A percentile compares a stretch with the other conserved stretches of the same genome.
phyloP scores from a whole-genome alignment of 192 early-diverging fungal species.

The Gaertneriomyces semiglobifer region DNA sequence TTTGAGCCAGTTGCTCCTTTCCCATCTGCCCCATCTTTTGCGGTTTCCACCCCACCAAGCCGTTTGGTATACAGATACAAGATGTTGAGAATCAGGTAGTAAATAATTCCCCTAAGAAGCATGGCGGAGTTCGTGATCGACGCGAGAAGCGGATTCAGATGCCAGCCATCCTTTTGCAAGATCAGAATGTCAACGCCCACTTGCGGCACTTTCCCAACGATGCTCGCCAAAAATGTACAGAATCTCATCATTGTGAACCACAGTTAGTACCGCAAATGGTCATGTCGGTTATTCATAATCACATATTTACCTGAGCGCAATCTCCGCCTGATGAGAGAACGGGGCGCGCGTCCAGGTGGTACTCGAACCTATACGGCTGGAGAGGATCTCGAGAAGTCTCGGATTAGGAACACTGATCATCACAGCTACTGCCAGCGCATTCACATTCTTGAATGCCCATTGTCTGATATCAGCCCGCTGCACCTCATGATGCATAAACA shows the following conservation, averaged over 20 bases:
- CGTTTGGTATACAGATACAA: background rate
- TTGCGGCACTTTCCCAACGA: constrained; percentile 15
- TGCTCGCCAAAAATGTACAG: constrained; percentile 11
- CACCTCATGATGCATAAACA: constrained; percentile 16
- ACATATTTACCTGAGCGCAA: constrained; percentile 3
- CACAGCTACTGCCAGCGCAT: constrained; percentile 3
- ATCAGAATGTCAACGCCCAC: constrained; percentile 16
- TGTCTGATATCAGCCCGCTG: background rate
- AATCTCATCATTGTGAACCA: background rate
- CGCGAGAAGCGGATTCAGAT: constrained; percentile 12
- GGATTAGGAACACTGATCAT: constrained; percentile 17
- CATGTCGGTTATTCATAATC: too few relatives aligned
- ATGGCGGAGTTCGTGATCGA: constrained; percentile 12
- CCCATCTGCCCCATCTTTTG: too few relatives aligned
- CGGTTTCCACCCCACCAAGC: background rate
- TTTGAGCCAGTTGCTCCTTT: too few relatives aligned
- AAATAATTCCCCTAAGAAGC: background rate
- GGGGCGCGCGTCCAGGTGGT: constrained; percentile 6
- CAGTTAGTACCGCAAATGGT: background rate
- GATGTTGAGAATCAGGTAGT: constrained; percentile 10
- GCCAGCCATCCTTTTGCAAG: constrained; percentile 16
- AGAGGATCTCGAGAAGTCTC: constrained; percentile 5
- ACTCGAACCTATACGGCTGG: constrained; percentile 5
- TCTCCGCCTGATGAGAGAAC: constrained; percentile 7
- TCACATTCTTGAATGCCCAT: constrained; percentile 13